Conservation (phyloP, 2,329 filamentous ascomycete genomes). For the Colletotrichum brevisporum region DNA sequence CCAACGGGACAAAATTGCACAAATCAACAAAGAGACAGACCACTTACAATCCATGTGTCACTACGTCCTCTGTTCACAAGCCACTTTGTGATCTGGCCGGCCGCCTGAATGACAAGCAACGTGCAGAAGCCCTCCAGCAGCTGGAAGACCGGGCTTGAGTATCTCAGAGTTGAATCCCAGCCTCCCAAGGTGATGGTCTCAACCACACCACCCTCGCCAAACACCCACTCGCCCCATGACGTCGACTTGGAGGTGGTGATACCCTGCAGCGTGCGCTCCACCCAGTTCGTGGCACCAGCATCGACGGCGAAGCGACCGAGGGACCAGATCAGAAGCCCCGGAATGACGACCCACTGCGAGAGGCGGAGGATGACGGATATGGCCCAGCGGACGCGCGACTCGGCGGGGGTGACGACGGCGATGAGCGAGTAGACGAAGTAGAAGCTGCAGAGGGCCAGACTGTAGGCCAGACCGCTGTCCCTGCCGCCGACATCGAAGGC, state of each 20-base stretch:
- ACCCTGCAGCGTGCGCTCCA: conserved; percentile 81
- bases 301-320: conserved; percentile 96
- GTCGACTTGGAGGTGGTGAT: conserved; percentile 73
- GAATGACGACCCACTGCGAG: conserved; percentile 89
- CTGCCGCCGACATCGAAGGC: conserved; percentile 98
- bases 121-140: conserved; percentile 97
- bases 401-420: conserved; percentile 84
- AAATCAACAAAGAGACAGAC: background rate
- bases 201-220: conserved; percentile 86
- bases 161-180: conserved; percentile 91
- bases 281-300: conserved; percentile 82
- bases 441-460: conserved; percentile 88
- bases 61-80: conserved; percentile 93
- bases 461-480: conserved; percentile 94
- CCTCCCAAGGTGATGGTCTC: conserved; percentile 85
- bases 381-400: conserved; percentile 80
- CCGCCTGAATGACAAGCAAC: conserved; percentile 92
- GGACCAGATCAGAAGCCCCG: conserved; percentile 91
- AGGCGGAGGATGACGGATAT: conserved; percentile 78
- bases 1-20: too few species aligned
- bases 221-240: conserved; percentile 86
- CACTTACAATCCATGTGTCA: conserved; percentile 93
- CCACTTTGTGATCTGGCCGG: conserved; percentile 94
- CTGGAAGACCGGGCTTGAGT: conserved; percentile 95
- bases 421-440: conserved; percentile 90